Base-by-base conservation (phyloP, 805 yeast genomes). In the Martiniozyma abietophila region DNA sequence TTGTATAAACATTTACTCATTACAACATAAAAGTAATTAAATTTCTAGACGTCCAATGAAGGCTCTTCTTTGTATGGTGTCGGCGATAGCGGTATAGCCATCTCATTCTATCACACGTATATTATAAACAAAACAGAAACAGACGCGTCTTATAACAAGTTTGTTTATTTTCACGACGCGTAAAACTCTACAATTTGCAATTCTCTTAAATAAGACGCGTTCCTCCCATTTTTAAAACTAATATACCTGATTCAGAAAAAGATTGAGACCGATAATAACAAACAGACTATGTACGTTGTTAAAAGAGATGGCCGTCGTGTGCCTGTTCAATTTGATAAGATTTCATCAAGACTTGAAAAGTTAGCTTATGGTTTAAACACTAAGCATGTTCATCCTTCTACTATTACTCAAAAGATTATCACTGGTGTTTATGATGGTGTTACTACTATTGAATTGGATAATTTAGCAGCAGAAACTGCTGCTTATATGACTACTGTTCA, bases 391-490 rank as follows among this genome's bases (percentile, higher is more conserved):
- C 97, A 92, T 54, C 88, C 97, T 24, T 95, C 83, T 36, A 83
- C 92, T 45, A 86, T 92, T 60, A 89, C 98, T 16, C 97, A 92
- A 60, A 74, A 94, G 54, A 94, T 89, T 49, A 88, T 86, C 43
- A 74, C 92, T 10, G 98, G 98, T 57, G 96, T 92, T 37, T 92
- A 89, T 59, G 94, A 85, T 53, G 97, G 97, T 51, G 98, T 92
- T 34, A 86, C 89, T 51, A 92, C 97, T 36, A 72, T 80, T 41
- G 96, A 92, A 58, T 64, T 81, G 40, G 86, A 77, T 48, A 76
- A 77, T 50, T 59, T 80, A 34, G 62, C 97, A 31, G 96, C 97
- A 28, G 98, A 92, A 62, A 86, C 96, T 24, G 94, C 96, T 38
- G 97, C 97, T 27, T 82, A 80, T 54, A 84, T 92, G 96, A 86